Base-by-base conservation (phyloP, 2,329 filamentous ascomycete species). In the Claviceps arundinis region DNA sequence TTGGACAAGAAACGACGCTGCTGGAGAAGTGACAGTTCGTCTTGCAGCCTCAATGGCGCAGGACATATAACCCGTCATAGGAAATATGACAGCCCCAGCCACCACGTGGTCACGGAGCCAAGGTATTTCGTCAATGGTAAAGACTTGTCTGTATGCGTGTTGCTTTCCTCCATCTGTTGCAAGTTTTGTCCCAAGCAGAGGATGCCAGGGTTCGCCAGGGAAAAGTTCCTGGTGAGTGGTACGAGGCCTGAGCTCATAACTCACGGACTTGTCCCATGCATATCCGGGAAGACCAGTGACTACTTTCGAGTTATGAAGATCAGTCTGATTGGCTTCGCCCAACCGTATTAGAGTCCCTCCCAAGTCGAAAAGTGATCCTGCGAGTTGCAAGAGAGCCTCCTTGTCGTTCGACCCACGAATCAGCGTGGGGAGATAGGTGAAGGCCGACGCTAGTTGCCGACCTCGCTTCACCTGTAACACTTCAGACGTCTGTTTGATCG, bases 401-500 rank as follows among this genome's bases (percentile, higher is more conserved):
- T 44, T 26, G 16, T 44, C 52, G 22, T 55, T 49, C 8, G 40
- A 34, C 13, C 55, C 54, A 24, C 58, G 58, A 13, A 49, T n/a
- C 5, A 59, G 48, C 6, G 50, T 48, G 2, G 54, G 24, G 8
- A 50, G 17, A 37, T 61, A 60, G 2, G 50, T 45, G 26, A 54
- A 52, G 8, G 48, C 30, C 7, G 48, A 47, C 16, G 22, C 50
- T 60, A 7, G 9, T 37, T 30, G 16, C 17, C 8, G 5, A 37
- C 34, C 43, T 44, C 49, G 14, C 26, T 66, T 72, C 19, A 71
- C 57, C 13, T 26, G 24, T 8, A 48, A 22, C 1, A 22, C 40
- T 13, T 50, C 40, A 16, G 54, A 22, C 9, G 72, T 71, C 59
- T 74, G 70, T 58, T 72, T 71, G 48, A 73, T 63, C 1, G 71